Evolutionary conservation across 2,329 filamentous ascomycete genomes (phyloP), one percentile per base, ranked within the genome.

Genomic region (Arthrinium puccinioides): DNA sequence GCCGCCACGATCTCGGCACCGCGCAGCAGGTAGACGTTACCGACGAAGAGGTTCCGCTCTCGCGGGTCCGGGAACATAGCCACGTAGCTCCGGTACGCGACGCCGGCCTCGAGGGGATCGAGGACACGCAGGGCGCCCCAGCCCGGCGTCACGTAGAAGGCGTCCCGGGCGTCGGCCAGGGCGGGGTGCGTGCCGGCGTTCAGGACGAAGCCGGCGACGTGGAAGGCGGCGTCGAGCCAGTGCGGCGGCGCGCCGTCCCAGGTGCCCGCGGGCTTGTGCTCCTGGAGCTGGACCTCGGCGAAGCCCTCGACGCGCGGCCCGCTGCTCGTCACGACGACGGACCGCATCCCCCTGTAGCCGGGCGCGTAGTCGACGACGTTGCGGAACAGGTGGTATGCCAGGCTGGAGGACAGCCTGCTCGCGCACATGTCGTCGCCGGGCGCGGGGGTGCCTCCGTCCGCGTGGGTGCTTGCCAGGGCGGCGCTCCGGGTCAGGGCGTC

Each of bases 351-450:
- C 27, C 63, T 63, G 50, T 71, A 78, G 29, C 59, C 59, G 9
- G 51, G 52, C 9, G 61, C 57, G 43, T 76, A 77, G 46, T 74
- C 68, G 5, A 76, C 72, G 4, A 76, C 55, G 21, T 68, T 64
- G 18, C 66, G 63, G 51, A 74, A 72, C 1, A 73, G 70, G 61
- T 85, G 86, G 71, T 89, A 89, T 11, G 80, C 79, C 63, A 86
- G 74, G 29, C 79, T 79, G 20, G 79, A 74, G 38, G 80, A 73
- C 40, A 87, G 73, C 57, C 82, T 80, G 60, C 81, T 79, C 19
- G 80, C 79, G 39, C n/a, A n/a, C n/a, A n/a, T n/a, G n/a, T n/a
- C n/a, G n/a, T n/a, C n/a, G n/a, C n/a, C n/a, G n/a, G n/a, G n/a
- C n/a, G n/a, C n/a, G n/a, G n/a, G n/a, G 19, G 5, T 31, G 9